Evolutionary conservation across 306 rosid species (phyloP).

Genomic region (Corylus americana): DNA sequence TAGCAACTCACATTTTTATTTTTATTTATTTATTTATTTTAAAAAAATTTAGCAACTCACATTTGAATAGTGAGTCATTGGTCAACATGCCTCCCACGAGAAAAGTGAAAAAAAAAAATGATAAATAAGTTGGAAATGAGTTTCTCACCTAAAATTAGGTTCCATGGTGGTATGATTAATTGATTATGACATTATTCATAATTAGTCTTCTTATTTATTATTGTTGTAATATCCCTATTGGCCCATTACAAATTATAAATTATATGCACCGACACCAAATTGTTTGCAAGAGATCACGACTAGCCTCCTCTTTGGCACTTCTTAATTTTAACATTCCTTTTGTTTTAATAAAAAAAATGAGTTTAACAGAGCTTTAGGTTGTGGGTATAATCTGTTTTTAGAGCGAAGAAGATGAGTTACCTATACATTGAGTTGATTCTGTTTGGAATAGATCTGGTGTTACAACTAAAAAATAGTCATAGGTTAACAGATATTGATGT

Average conservation of each 20-base stretch:
- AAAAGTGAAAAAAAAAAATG: not conserved
- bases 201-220: not conserved
- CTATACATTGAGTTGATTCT: no score
- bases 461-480: no score
- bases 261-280: constrained; percentile 5
- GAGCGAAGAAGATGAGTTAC: no score
- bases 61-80: not conserved
- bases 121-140: constrained; percentile 15
- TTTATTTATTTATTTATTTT: no score
- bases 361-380: no score
- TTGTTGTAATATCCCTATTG: not conserved
- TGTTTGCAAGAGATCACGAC: not conserved
- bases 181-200: not conserved
- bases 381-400: no score
- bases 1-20: no score
- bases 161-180: not conserved
- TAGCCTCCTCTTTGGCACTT: not conserved
- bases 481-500: no score
- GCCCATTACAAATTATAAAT: not conserved
- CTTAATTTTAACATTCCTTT: not conserved
- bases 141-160: constrained; percentile 22
- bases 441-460: no score
- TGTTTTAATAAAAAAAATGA: no score
- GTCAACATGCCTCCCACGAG: not conserved
- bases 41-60: no score